Evolutionary conservation across 495 filamentous ascomycete genomes (phyloP), one percentile per base, ranked within the genome.

Genomic region (Neurospora sp.): DNA sequence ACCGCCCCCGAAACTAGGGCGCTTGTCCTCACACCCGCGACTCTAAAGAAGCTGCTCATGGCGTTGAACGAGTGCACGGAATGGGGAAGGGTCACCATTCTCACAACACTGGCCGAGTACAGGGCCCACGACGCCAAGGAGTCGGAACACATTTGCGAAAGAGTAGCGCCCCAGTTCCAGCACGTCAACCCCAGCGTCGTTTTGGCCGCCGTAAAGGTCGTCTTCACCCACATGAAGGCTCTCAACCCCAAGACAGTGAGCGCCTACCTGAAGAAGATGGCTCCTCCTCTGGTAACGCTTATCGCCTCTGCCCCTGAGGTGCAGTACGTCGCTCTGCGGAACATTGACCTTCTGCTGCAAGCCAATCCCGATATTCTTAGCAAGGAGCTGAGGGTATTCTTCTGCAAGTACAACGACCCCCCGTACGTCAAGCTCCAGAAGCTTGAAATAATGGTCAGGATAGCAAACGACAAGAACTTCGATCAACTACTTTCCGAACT

Each of bases 371-470:
- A 98, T 75, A 94, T 99, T 3, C 84, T 99, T 9, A 88, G 96
- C 45, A 98, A 97, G 81, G 96, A 99, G 82, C 97, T 99, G 72
- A 88, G 96, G 12, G 95, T 98, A 65, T 99, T 99, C 83, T 99
- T 99, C 83, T 99, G 96, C 88, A 99, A 99, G 87, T 99, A 99
- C 84, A 99, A 99, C 76, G 96, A 99, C 78, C 96, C 96, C 0
- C 98, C 98, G 72, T 99, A 99, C 78, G 96, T 99, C 84, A 99
- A 99, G 82, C 96, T 99, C 75, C 98, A 96, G 14, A 99, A 99
- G 82, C 87, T 99, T 69, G 96, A 99, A 81, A 86, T 99, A 72
- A 98, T 99, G 78, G 98, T 98, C 84, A 99, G 98, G 96, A 87
- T 99, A 70, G 96, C 96, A 14, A 97, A 90, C 31, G 94, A 98